Evolutionary conservation across 139 green algal species (phyloP).

Genomic region (Mychonastes homosphaera): DNA sequence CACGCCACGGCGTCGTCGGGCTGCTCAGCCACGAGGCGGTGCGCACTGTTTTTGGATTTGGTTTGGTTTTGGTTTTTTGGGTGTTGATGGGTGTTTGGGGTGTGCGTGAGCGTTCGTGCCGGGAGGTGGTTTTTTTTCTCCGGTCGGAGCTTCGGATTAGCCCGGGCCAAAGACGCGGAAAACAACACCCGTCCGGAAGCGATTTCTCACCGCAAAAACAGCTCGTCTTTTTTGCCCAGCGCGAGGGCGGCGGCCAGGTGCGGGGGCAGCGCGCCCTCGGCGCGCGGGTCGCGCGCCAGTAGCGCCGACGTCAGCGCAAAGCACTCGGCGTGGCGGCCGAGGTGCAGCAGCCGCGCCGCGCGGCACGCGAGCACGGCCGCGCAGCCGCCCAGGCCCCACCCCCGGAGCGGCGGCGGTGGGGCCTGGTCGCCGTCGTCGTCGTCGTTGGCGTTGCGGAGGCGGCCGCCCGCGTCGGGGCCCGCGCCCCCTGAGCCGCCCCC

Average conservation of each 20-base stretch:
- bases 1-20: constrained; percentile 66
- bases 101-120: neutral
- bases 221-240: constrained; percentile 76
- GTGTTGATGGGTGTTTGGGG: neutral
- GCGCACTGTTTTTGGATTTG: constrained; percentile 13
- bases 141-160: neutral
- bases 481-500: neutral
- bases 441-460: neutral
- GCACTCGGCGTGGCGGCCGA: constrained; percentile 31
- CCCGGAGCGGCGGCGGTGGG: no score
- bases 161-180: neutral
- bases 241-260: constrained; percentile 70
- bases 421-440: no score
- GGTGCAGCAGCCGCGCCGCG: constrained; percentile 65
- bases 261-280: constrained; percentile 41
- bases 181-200: no score
- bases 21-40: constrained; percentile 74
- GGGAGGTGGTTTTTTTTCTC: no score
- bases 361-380: constrained; percentile 56
- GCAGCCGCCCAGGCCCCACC: constrained; percentile 53
- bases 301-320: constrained; percentile 47
- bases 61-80: neutral
- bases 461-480: neutral
- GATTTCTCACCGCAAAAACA: constrained; percentile 66
- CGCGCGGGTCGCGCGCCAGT: constrained; percentile 64